These are phyloP conservation scores for Paraphaeosphaeria minitans DNA, from an alignment of 2,329 filamentous ascomycete species.

Conservation along the genomic window DNA sequence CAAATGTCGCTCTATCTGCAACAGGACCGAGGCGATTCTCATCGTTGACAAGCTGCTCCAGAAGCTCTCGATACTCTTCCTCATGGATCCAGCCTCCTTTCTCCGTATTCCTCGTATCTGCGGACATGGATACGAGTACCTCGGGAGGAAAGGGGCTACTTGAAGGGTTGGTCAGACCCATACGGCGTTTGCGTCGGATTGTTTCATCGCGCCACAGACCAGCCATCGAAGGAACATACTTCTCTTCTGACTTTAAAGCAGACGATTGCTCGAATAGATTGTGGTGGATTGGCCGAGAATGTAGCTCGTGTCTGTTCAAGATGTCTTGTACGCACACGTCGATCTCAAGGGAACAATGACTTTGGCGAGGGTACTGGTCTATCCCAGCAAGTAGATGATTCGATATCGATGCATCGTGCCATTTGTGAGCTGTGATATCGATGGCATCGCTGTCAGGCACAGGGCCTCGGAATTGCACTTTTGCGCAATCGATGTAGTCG, in stretches of 20 bases:
- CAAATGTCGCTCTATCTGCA: slow-evolving; percentile 69
- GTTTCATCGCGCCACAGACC: slow-evolving; percentile 92
- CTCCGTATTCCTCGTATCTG: slow-evolving; percentile 72
- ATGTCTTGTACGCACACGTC: slow-evolving; percentile 91
- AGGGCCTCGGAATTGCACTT: slow-evolving; percentile 74
- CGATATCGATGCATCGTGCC: slow-evolving; percentile 78
- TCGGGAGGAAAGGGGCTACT: slow-evolving; percentile 82
- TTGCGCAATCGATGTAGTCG: slow-evolving; percentile 76
- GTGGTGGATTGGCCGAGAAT: slow-evolving; percentile 80
- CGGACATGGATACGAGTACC: slow-evolving; percentile 86
- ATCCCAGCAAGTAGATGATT: slow-evolving; percentile 65
- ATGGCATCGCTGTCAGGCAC: slow-evolving; percentile 72
- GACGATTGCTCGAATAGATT: slow-evolving; percentile 77
- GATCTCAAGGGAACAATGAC: slow-evolving; percentile 87
- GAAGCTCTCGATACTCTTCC: slow-evolving; percentile 73
- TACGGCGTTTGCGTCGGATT: slow-evolving; percentile 72
- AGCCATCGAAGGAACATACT: slow-evolving; percentile 92
- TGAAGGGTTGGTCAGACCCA: slow-evolving; percentile 66
- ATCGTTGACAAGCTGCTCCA: slow-evolving; percentile 66
- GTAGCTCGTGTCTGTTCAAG: slow-evolving; percentile 76
- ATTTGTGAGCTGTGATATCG: slow-evolving; percentile 68
- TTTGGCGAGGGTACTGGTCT: slow-evolving; percentile 71
- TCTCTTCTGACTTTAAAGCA: slow-evolving; percentile 70
- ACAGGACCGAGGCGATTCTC: slow-evolving; percentile 61
- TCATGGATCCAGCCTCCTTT: slow-evolving; percentile 93